A percentile compares a stretch with the other conserved stretches of the same genome.
phyloP scores from a whole-genome alignment of 2,329 filamentous ascomycete genomes.

The Diatrype stigma region DNA sequence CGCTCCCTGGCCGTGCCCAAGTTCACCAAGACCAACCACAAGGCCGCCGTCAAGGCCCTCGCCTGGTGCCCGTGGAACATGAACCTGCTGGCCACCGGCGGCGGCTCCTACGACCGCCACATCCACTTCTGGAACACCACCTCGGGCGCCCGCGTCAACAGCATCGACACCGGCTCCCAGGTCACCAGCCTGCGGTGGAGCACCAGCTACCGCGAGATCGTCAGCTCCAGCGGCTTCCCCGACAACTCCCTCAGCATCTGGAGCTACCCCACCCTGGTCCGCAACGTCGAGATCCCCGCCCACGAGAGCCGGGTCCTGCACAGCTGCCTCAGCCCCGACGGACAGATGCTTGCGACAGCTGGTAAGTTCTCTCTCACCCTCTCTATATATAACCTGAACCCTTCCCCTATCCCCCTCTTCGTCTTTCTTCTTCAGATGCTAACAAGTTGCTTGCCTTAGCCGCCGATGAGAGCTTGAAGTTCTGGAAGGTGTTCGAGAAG shows the following conservation, averaged over 20 bases:
- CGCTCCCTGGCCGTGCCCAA: constrained; percentile 90
- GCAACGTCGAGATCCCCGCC: constrained; percentile 95
- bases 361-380: constrained; percentile 42
- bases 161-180: constrained; percentile 96
- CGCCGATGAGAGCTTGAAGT: constrained; percentile 95
- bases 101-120: constrained; percentile 92
- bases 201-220: constrained; percentile 95
- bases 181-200: constrained; percentile 96
- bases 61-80: constrained; percentile 99
- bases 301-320: constrained; percentile 96
- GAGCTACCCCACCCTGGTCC: constrained; percentile 96
- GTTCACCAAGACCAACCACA: constrained; percentile 99
- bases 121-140: constrained; percentile 99
- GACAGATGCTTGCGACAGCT: constrained; percentile 95
- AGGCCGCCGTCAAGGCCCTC: constrained; percentile 95
- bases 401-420: too few species aligned
- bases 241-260: constrained; percentile 99
- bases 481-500: constrained; percentile 99
- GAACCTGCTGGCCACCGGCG: constrained; percentile 93
- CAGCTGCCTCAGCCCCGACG: constrained; percentile 94
- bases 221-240: constrained; percentile 96
- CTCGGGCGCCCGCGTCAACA: constrained; percentile 95
- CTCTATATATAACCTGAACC: too few species aligned
- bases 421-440: too few species aligned
- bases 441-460: too few species aligned